Percentiles rank a stretch among this genome's conserved stretches.
Evolutionary conservation across 352 stramenopile species (phyloP).

Genomic region (Phytophthora constricta): DNA sequence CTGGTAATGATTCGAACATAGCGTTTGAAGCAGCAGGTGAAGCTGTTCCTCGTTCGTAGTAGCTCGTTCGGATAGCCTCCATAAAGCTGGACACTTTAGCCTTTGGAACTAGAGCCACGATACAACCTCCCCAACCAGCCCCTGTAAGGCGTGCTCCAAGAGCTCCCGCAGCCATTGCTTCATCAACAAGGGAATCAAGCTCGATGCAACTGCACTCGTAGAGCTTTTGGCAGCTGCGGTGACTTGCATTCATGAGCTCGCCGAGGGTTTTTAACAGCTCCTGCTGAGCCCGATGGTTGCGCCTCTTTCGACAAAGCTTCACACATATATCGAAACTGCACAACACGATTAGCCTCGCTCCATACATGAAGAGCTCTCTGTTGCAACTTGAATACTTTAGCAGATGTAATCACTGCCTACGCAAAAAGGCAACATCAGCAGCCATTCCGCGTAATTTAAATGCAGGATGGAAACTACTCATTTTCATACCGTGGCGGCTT

Average conservation of each 20-base stretch:
- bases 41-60: conserved; percentile 40
- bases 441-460: no score
- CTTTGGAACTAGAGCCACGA: conserved; percentile 64
- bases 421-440: neutral
- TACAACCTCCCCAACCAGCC: conserved; percentile 86
- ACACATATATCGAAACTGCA: conserved; percentile 48
- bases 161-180: conserved; percentile 48
- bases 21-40: conserved; percentile 14
- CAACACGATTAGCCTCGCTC: conserved; percentile 68
- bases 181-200: conserved; percentile 71
- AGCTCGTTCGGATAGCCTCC: conserved; percentile 34
- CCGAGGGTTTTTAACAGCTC: conserved; percentile 48
- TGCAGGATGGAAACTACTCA: no score
- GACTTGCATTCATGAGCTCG: conserved; percentile 70
- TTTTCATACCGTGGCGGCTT: conserved; percentile 39
- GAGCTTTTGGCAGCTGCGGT: conserved; percentile 62
- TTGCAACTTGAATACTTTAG: conserved; percentile 49
- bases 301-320: conserved; percentile 10
- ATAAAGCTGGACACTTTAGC: conserved; percentile 45
- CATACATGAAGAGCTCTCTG: conserved; percentile 77
- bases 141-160: conserved; percentile 78
- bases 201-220: conserved; percentile 85
- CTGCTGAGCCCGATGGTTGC: neutral
- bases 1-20: conserved; percentile 45
- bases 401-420: conserved; percentile 44